Base-by-base conservation (phyloP, 169 alveolate genomes). In the Eimeria praecox region DNA sequence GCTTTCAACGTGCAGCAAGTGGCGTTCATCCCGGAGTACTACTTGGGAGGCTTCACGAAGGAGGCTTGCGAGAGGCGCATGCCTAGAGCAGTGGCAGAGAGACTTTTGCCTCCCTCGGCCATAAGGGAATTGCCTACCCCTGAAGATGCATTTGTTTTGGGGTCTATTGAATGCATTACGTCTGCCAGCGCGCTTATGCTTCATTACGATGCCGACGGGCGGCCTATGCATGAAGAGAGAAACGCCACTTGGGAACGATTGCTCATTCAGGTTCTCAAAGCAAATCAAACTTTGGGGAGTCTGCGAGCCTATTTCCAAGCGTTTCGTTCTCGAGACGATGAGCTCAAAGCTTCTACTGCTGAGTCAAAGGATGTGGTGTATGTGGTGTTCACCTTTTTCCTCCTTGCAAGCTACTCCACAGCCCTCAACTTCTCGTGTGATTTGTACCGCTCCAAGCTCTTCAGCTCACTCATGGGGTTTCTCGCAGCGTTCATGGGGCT, bases 381-480 rank as follows among this genome's bases (percentile, higher is more conserved):
- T 69, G 98, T 97, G 42, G 98, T 96, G 33, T 91, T 97, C 87
- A 97, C 98, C 33, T 97, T 97, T 33, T 54, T 97, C 59, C 86
- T 97, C 52, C 96, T 97, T 42, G 96, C 97, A 71, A 94, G 95
- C 27, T 97, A 97, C 85, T 95, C 97, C 18, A 95, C 97, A 22
- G 91, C 95, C 75, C 96, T 97, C 64, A 96, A 96, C 89, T 97
- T 97, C 87, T 96, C 97, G 44, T 97, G 97, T 66, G 98, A 97
- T 69, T 86, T 97, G 49, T 97, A 94, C 42, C 78, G 96, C 44
- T 83, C 87, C 86, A 86, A 89, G 59, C 73, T 89, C 18, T 94
- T 94, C 83, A 88, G 97, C 86, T 98, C 98, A n/a, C 90, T 97
- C 14, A 97, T 98, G 90, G 98, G 98, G 22, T 94, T 94, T 59